Evolutionary conservation across 768 basidiomycete species (phyloP), one percentile per base, ranked within the genome.

Genomic region (Mycena amicta): DNA sequence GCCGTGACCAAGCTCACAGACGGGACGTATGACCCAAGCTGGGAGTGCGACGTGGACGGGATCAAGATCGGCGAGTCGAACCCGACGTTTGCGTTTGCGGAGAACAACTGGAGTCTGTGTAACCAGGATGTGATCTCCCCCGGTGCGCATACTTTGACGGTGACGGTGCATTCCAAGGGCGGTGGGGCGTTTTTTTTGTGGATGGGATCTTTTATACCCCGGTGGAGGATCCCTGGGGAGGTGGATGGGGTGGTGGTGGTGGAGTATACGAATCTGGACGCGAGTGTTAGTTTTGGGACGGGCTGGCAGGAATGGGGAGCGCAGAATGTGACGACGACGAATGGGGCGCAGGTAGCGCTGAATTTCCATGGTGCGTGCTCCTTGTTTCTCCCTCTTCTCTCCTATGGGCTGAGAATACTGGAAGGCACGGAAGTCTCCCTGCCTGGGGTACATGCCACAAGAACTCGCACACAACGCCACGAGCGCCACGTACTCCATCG

Each of bases 401-500:
- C 18, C 27, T 26, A 12, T 12, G 12, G 8, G 29, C 29, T 37
- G 8, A 29, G n/a, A 41, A 39, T 8, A 12, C 11, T 5, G 47
- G 3, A 30, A 74, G 72, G 72, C 0, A 71, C 64, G 11, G 65
- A 62, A 3, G 55, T 72, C 8, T 68, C 54, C 11, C 70, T 68
- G 68, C 39, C n/a, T 66, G 4, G 68, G 68, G 12, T 59, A 50
- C 18, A 50, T 67, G n/a, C 70, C 70, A 2, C 62, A 43, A 12
- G 66, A 64, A 28, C 57, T 60, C 3, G 54, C 65, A 0, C 55
- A 62, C n/a, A 52, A 54, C 12, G 27, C 57, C 6, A 47, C 66
- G 0, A 60, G 45, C 5, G 70, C 66, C 3, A 61, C 62, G 15
- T 74, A 68, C 47, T 56, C 63, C 12, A 60, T 74, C 22, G 73